A percentile compares a stretch with the other conserved stretches of the same genome.
These are phyloP conservation scores for Metschnikowia similis DNA, from an alignment of 805 yeast species.

Conservation along the genomic window DNA sequence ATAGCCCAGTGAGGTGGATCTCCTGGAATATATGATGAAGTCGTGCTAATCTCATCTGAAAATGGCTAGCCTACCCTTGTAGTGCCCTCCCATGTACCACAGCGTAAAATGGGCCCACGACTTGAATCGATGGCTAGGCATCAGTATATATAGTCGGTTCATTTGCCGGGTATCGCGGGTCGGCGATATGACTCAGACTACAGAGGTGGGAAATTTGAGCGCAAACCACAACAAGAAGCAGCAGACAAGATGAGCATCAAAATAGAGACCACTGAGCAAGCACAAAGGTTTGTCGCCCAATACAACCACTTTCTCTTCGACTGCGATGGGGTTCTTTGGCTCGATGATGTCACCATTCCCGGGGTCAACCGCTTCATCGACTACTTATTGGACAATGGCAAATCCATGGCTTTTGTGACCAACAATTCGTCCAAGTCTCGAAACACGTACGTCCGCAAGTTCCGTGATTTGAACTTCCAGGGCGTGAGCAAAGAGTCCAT, in stretches of 20 bases:
- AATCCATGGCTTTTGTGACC: constrained; percentile 33
- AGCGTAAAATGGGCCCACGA: neutral
- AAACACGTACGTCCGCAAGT: constrained; percentile 28
- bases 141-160: no score
- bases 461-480: constrained; percentile 27
- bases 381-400: constrained; percentile 20
- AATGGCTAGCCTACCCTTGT: neutral
- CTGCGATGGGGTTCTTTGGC: constrained; percentile 43
- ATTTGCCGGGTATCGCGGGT: neutral
- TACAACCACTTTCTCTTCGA: constrained; percentile 40
- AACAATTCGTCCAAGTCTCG: constrained; percentile 37
- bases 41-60: neutral
- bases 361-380: constrained; percentile 28
- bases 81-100: neutral
- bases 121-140: neutral
- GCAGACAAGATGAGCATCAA: neutral
- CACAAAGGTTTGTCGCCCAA: constrained; percentile 19
- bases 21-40: neutral
- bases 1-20: neutral
- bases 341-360: constrained; percentile 31
- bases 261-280: constrained; percentile 13
- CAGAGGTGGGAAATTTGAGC: neutral
- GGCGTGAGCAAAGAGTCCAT: constrained; percentile 25
- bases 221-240: neutral
- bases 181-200: neutral